phyloP scores from a whole-genome alignment of 345 rosid species.

The Cardiospermum halicacabum region DNA sequence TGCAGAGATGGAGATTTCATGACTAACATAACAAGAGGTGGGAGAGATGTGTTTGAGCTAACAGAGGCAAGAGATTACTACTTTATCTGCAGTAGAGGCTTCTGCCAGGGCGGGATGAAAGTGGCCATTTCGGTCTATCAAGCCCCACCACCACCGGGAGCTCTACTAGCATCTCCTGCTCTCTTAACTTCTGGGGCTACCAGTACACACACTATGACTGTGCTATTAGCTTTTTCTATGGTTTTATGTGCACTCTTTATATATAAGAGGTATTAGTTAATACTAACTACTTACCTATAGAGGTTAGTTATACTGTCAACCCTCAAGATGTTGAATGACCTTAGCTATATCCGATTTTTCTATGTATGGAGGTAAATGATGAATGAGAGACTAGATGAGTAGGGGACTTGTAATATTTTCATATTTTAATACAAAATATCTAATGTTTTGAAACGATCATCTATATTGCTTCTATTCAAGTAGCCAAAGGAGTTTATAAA shows the following conservation, averaged over 20 bases:
- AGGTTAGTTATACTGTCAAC: too few relatives aligned
- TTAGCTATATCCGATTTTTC: too few relatives aligned
- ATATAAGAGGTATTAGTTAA: background rate
- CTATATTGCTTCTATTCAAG: too few relatives aligned
- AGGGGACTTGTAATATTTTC: too few relatives aligned
- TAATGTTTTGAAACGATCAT: too few relatives aligned
- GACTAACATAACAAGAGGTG: conserved; percentile 45
- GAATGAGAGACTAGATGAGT: too few relatives aligned
- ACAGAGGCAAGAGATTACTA: conserved; percentile 43
- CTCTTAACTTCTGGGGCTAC: background rate
- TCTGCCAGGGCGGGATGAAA: conserved; percentile 61
- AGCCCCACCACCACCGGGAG: conserved; percentile 4
- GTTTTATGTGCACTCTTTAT: background rate
- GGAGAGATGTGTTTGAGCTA: conserved; percentile 51
- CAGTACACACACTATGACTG: background rate
- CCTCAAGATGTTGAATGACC: too few relatives aligned
- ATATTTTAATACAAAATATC: too few relatives aligned
- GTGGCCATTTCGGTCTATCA: conserved; percentile 28
- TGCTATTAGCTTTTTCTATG: background rate
- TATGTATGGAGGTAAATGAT: too few relatives aligned
- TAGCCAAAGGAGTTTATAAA: too few relatives aligned
- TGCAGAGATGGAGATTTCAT: conserved; percentile 46
- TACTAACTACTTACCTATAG: too few relatives aligned
- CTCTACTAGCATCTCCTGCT: conserved; percentile 14
- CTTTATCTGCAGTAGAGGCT: conserved; percentile 54